phyloP scores from a whole-genome alignment of 129 eudicot species.

The Chrysanthemum seticuspe region DNA sequence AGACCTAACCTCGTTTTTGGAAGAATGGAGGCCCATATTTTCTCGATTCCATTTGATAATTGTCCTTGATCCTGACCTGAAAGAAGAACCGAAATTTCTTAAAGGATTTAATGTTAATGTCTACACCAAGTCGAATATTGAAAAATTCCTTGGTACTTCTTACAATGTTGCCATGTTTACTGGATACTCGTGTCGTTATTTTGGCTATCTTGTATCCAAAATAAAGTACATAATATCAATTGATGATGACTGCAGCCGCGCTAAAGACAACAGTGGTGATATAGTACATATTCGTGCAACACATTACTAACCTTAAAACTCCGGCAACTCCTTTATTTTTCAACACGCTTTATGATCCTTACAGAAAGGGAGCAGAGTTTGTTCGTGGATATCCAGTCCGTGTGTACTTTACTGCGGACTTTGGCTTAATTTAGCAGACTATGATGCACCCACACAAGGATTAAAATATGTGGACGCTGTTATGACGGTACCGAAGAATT shows the following conservation, averaged over 20 bases:
- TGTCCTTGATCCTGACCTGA: slow-evolving; percentile 84
- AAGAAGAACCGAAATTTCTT: slow-evolving; percentile 61
- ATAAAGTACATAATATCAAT: slow-evolving; percentile 74
- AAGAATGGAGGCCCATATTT: slow-evolving; percentile 78
- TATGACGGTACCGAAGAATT: slow-evolving; percentile 58
- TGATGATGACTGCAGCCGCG: slow-evolving; percentile 85
- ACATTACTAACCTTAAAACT: slow-evolving; percentile 66
- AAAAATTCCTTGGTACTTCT: slow-evolving; percentile 41
- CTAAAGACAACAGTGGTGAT: slow-evolving; percentile 59
- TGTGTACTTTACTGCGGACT: slow-evolving; percentile 83
- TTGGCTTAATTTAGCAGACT: slow-evolving; percentile 94
- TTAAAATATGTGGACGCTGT: slow-evolving; percentile 93
- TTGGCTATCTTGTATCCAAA: slow-evolving; percentile 83
- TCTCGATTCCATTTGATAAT: slow-evolving; percentile 84
- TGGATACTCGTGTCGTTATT: slow-evolving; percentile 88
- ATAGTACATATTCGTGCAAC: slow-evolving; percentile 58
- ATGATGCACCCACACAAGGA: slow-evolving; percentile 93
- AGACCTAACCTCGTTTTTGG: slow-evolving; percentile 87
- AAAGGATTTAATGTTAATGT: slow-evolving; percentile 55
- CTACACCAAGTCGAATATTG: slow-evolving; percentile 69
- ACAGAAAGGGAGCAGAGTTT: slow-evolving; percentile 75
- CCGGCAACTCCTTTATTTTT: slow-evolving; percentile 97
- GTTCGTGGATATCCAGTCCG: slow-evolving; percentile 94
- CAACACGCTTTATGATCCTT: slow-evolving; percentile 93
- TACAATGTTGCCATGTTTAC: slow-evolving; percentile 51